Conservation (phyloP, 148 eudicot species). For the Euryodendron excelsum region DNA sequence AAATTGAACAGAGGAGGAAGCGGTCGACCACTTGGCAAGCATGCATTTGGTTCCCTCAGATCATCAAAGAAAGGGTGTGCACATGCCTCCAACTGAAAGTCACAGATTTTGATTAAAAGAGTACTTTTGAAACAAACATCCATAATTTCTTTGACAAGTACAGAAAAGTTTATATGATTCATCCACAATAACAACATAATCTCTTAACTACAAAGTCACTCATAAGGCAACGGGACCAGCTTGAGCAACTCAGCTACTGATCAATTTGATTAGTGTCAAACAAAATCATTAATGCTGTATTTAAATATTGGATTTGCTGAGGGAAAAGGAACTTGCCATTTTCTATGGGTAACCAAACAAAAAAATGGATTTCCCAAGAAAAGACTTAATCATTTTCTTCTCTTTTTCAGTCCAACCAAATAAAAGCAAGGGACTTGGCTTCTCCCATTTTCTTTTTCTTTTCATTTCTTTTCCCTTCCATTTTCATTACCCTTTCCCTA, state of each 20-base stretch:
- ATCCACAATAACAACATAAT: neutral
- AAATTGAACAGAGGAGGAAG: slow-evolving; percentile 81
- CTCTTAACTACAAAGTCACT: neutral
- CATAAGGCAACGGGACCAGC: neutral
- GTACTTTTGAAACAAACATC: neutral
- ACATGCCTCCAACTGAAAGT: slow-evolving; percentile 94
- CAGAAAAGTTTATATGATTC: neutral
- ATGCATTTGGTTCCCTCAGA: slow-evolving; percentile 68
- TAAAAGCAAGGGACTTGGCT: neutral
- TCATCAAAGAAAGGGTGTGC: slow-evolving; percentile 92
- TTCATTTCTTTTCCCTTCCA: neutral
- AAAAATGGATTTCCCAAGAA: neutral
- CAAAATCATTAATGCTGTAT: neutral
- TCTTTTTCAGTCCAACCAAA: neutral
- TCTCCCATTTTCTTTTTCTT: neutral
- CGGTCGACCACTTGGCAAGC: slow-evolving; percentile 74
- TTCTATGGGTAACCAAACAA: neutral
- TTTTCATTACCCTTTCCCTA: neutral
- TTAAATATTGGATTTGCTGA: neutral
- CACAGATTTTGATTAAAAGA: neutral
- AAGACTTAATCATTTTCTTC: too few relatives aligned
- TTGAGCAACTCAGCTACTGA: neutral
- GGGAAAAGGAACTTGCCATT: neutral
- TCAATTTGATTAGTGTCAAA: neutral
- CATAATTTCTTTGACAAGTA: neutral